Evolutionary conservation across 768 basidiomycete species (phyloP).

Genomic region (Candolleomyces aberdarensis): DNA sequence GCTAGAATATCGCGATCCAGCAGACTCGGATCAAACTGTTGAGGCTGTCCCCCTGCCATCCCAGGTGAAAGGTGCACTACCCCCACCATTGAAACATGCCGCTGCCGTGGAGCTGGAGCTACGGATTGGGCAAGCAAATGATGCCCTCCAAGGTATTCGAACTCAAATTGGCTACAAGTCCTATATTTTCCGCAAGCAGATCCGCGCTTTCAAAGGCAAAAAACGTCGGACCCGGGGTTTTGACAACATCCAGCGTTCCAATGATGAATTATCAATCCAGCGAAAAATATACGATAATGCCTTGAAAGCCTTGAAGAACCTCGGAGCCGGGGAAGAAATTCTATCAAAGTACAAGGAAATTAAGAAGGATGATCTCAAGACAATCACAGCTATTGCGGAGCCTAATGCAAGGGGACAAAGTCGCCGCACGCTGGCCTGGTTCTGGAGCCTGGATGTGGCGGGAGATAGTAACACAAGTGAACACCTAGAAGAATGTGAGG

Average conservation of each 20-base stretch:
- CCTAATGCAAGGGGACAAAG: neutral
- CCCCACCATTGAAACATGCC: neutral
- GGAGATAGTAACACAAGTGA: neutral
- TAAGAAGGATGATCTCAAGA: neutral
- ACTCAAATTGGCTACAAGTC: neutral
- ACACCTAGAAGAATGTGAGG: neutral
- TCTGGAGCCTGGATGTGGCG: neutral
- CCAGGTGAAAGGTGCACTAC: neutral
- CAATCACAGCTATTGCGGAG: neutral
- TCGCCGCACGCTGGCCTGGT: neutral
- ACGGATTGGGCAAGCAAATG: neutral
- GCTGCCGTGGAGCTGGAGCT: neutral
- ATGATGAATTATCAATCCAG: neutral
- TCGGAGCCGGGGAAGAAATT: neutral
- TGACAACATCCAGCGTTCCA: neutral
- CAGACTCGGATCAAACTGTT: neutral
- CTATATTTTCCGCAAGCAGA: neutral
- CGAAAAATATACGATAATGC: neutral
- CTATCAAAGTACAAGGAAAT: neutral
- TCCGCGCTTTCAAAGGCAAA: neutral
- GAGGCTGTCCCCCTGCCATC: neutral
- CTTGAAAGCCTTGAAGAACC: neutral
- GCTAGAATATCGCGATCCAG: neutral
- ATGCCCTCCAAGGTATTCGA: neutral
- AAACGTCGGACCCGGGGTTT: neutral